Evolutionary conservation across 805 yeast genomes (phyloP).

Genomic region (Candida ipomoeae): DNA sequence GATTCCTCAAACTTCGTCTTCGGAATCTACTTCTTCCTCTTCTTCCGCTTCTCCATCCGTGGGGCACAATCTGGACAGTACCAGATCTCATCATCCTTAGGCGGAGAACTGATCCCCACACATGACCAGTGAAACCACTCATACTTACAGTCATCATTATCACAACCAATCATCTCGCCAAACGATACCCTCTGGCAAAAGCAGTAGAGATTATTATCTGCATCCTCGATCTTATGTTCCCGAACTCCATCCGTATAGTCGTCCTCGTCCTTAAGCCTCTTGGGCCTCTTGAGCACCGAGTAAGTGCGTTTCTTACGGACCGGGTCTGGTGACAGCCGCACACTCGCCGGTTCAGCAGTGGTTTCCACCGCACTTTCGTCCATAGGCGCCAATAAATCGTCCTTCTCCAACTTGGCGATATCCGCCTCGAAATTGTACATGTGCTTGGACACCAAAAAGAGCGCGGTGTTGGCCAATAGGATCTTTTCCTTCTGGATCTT

Average conservation of each 20-base stretch:
- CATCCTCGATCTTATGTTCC: slow-evolving; percentile 29
- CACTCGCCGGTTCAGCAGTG: slow-evolving; percentile 6
- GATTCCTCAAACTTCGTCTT: too few relatives aligned
- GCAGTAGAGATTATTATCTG: slow-evolving; percentile 56
- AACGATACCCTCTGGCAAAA: slow-evolving; percentile 91
- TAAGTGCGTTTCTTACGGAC: slow-evolving; percentile 15
- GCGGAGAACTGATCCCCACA: slow-evolving; percentile 85
- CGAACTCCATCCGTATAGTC: slow-evolving; percentile 11
- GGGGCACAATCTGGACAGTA: slow-evolving; percentile 81
- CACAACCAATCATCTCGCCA: slow-evolving; percentile 97
- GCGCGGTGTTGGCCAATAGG: slow-evolving; percentile 75
- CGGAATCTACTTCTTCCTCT: slow-evolving; percentile 31
- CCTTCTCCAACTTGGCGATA: slow-evolving; percentile 68
- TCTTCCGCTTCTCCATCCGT: slow-evolving; percentile 42
- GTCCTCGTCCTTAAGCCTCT: slow-evolving; percentile 15
- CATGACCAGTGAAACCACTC: slow-evolving; percentile 98
- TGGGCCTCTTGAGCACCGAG: slow-evolving; percentile 16
- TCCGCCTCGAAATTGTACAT: slow-evolving; percentile 68
- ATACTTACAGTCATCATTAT: slow-evolving; percentile 77
- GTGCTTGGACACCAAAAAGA: slow-evolving; percentile 74
- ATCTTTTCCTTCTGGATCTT: slow-evolving; percentile 74
- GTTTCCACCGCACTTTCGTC: slow-evolving; percentile 20
- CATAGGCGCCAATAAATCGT: slow-evolving; percentile 68
- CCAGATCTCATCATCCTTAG: slow-evolving; percentile 80
- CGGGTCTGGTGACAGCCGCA: slow-evolving; percentile 17